phyloP scores from a whole-genome alignment of 805 yeast genomes.

The Myxozyma neotropica region DNA sequence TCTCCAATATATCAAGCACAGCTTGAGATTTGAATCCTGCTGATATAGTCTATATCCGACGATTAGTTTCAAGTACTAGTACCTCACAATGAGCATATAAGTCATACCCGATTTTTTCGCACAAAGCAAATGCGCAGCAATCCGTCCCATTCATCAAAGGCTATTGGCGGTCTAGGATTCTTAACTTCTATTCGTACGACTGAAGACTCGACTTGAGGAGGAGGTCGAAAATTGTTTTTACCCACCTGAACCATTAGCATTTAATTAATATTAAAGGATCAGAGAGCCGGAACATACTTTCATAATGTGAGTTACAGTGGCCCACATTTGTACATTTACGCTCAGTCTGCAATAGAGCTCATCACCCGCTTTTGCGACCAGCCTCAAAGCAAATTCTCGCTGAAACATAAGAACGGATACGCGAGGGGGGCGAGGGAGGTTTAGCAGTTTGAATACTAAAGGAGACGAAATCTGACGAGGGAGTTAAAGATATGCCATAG shows the following conservation, averaged over 20 bases:
- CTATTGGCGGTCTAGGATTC: constrained; percentile 89
- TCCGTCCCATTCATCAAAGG: constrained; percentile 97
- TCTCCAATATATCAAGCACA: constrained; percentile 77
- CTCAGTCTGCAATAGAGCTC: constrained; percentile 86
- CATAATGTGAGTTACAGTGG: constrained; percentile 97
- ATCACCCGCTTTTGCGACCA: constrained; percentile 97
- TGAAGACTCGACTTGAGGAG: constrained; percentile 96
- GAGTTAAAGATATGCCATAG: background rate
- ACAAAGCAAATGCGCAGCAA: constrained; percentile 86
- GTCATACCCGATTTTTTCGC: constrained; percentile 70
- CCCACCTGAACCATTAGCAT: constrained; percentile 57
- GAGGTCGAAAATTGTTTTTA: constrained; percentile 93
- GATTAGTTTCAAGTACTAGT: too few relatives aligned
- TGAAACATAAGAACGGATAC: constrained; percentile 96
- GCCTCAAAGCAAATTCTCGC: constrained; percentile 91
- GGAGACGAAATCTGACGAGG: constrained; percentile 74
- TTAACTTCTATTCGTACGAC: constrained; percentile 94
- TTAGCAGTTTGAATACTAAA: constrained; percentile 85
- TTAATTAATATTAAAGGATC: too few relatives aligned
- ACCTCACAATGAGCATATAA: too few relatives aligned
- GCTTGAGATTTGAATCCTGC: constrained; percentile 89
- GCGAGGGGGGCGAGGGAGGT: constrained; percentile 92
- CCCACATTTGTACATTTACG: constrained; percentile 99
- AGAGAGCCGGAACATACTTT: constrained; percentile 48
- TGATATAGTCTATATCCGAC: constrained; percentile 57